phyloP scores from a whole-genome alignment of 768 basidiomycete species.

The Suillus placidus region DNA sequence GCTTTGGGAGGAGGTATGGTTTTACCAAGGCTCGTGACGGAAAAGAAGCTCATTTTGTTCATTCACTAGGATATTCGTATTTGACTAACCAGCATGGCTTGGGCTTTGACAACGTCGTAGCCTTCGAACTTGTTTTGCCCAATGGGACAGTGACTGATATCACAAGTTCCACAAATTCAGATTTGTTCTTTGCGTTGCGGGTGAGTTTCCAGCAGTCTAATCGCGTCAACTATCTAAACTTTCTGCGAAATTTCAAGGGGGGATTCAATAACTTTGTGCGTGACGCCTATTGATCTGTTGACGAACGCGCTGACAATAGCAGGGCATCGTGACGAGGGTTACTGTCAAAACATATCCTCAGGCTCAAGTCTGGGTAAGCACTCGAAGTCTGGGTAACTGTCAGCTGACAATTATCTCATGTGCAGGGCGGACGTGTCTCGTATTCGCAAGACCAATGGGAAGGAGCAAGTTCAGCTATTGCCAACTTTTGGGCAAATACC shows the following conservation, averaged over 20 bases:
- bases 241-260: conserved; percentile 42
- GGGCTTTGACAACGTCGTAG: conserved; percentile 54
- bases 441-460: conserved; percentile 19
- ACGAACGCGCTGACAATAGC: conserved; percentile 33
- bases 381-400: conserved; percentile 53
- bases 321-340: conserved; percentile 65
- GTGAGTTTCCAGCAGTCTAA: conserved; percentile 31
- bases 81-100: conserved; percentile 63
- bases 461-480: background rate
- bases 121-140: conserved; percentile 63
- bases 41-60: conserved; percentile 38
- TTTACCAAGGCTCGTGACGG: background rate
- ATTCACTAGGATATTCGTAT: conserved; percentile 61
- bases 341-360: conserved; percentile 57
- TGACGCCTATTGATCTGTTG: conserved; percentile 7
- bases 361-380: conserved; percentile 55
- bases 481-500: background rate
- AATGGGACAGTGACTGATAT: conserved; percentile 47
- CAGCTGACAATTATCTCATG: background rate
- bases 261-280: conserved; percentile 65
- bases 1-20: conserved; percentile 56
- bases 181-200: conserved; percentile 50
- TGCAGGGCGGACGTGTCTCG: conserved; percentile 52
- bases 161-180: conserved; percentile 35
- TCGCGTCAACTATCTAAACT: background rate